Evolutionary conservation across 768 basidiomycete species (phyloP), one percentile per base, ranked within the genome.

Genomic region (Rhizopogon roseolus): DNA sequence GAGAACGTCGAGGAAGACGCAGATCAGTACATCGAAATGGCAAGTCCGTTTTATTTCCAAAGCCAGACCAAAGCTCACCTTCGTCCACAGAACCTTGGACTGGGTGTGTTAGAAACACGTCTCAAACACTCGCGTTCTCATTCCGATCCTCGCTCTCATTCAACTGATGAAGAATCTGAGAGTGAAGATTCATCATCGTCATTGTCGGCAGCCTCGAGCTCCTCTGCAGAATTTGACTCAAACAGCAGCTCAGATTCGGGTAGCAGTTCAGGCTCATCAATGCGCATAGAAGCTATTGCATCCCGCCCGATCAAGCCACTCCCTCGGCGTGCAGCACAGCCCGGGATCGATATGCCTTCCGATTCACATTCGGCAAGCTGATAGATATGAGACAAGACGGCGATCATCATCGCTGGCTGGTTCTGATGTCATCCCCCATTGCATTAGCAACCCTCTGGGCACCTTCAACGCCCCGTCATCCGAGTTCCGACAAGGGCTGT

Each of bases 1-100:
- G 88, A 90, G 65, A 75, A 84, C 53, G 59, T 89, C 22, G 68
- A 71, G 6, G 73, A 70, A 19, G 71, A 70, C n/a, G 73, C 71
- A 49, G 74, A 72, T 1, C 75, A 68, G 54, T 81, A 85, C 62
- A 84, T 89, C 58, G 79, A 88, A 65, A 87, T 88, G 84, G 85
- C 82, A 58, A 48, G 70, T 61, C 56, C 53, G 16, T 41, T 42
- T 17, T 19, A 50, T 1, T 16, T 25, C 40, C 16, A 17, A 19
- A 38, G 19, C 34, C 34, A 36, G 11, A 49, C 29, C 13, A 36
- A 39, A 25, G 19, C 25, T 34, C 28, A 39, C 27, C 3, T n/a
- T 0, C 44, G 32, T 5, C 17, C 39, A 22, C 65, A 86, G 85
- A 81, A 85, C 63, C 76, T 86, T 29, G 85, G 85, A 16, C 71